These are phyloP conservation scores for Cladosporium colombiae DNA, from an alignment of 2,329 filamentous ascomycete genomes.

Conservation along the genomic window DNA sequence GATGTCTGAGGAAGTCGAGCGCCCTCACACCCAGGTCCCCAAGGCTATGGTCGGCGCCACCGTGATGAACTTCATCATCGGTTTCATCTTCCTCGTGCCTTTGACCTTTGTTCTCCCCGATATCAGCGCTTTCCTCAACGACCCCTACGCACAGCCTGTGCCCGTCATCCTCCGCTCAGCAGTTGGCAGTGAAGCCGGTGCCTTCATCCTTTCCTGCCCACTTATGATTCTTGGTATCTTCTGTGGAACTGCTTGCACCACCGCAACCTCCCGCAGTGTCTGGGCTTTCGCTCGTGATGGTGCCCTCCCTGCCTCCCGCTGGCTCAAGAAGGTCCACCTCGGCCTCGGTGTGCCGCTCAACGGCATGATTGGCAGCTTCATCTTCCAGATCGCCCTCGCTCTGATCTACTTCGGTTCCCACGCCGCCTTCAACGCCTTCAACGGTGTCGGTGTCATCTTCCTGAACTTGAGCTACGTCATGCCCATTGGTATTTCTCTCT, in stretches of 20 bases:
- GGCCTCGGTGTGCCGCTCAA: conserved; percentile 67
- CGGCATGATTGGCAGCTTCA: conserved; percentile 72
- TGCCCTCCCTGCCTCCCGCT: conserved; percentile 63
- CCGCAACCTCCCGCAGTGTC: conserved; percentile 65
- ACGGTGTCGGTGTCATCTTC: conserved; percentile 57
- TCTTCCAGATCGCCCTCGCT: conserved; percentile 63
- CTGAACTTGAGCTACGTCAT: conserved; percentile 68
- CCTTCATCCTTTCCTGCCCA: conserved; percentile 64
- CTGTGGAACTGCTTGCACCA: conserved; percentile 70
- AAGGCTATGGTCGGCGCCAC: conserved; percentile 69
- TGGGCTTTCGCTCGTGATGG: conserved; percentile 73
- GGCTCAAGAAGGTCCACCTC: conserved; percentile 55
- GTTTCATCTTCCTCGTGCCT: conserved; percentile 68
- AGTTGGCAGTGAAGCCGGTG: conserved; percentile 56
- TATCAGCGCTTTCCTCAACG: conserved; percentile 53
- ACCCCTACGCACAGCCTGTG: conserved; percentile 61
- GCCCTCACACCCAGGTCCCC: conserved; percentile 67
- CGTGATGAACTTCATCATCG: conserved; percentile 65
- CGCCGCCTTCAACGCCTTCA: conserved; percentile 71
- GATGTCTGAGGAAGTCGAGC: conserved; percentile 66
- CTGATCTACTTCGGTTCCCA: conserved; percentile 69
- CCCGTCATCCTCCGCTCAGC: conserved; percentile 65
- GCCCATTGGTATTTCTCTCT: conserved; percentile 65
- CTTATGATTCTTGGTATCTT: conserved; percentile 66
- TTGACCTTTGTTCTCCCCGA: conserved; percentile 70